Evolutionary conservation across 306 rosid species (phyloP), one percentile per base, ranked within the genome.

Genomic region (Myrica gale): DNA sequence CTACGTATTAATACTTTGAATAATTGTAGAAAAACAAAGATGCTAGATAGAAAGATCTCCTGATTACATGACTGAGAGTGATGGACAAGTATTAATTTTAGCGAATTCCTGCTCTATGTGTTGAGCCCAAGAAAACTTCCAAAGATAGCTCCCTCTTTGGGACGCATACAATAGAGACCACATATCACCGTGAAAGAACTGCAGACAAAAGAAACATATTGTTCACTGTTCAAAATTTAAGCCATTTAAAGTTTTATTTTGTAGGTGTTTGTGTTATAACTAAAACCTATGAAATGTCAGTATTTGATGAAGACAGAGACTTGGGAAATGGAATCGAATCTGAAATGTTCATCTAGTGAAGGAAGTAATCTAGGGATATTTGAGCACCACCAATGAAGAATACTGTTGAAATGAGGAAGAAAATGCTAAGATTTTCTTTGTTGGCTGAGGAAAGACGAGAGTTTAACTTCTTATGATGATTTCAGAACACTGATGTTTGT

Each of bases 81-180:
- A 57, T 56, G 63, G 20, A 56, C 15, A 4, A 57, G 39, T 57
- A 7, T 5, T 13, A 63, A 65, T 17, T 48, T 65, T 9, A 65
- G 70, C 2, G 42, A 65, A n/a, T 41, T 62, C 46, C 46, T 15
- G 39, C 37, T 62, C 11, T 32, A 5, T 2, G 1, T 15, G 58
- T 72, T 65, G 71, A 19, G 58, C 68, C 60, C 43, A 75, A 43
- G 53, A 43, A 53, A 67, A n/a, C 37, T 52, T 15, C 19, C 44
- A 9, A 10, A 44, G n/a, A 41, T 12, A 16, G 17, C 65, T 62
- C 46, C 68, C 45, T 2, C 12, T 62, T 62, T 62, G 68, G 20
- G 37, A 13, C 44, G 16, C 44, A 37, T 62, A 5, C 68, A 37
- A 45, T 12, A 32, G 12, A 62, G 44, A 62, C 21, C 68, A 37